Conservation (phyloP, 495 filamentous ascomycete species). For the Aspergillus avenaceus region DNA sequence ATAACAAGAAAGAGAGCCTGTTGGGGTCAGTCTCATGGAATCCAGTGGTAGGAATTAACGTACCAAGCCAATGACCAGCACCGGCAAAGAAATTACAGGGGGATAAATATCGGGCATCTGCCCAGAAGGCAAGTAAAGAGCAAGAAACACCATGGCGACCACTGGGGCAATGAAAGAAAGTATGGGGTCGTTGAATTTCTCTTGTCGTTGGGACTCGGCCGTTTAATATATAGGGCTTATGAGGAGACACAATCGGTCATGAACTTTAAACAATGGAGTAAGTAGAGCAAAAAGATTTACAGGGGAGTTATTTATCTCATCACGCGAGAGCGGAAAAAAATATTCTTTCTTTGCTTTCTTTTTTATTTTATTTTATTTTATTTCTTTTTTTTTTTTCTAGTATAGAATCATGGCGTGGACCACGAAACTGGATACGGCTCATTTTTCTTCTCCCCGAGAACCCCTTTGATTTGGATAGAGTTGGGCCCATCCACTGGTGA, state of each 20-base stretch:
- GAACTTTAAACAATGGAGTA: no score
- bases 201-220: no score
- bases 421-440: no score
- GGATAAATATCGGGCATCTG: slow-evolving; percentile 4
- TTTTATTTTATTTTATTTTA: neutral
- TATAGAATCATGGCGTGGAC: no score
- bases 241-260: no score
- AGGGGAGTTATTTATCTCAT: no score
- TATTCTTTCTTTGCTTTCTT: neutral
- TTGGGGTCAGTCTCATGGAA: neutral
- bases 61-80: slow-evolving; percentile 14
- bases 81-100: slow-evolving; percentile 8
- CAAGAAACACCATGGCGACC: slow-evolving; percentile 11
- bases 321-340: no score
- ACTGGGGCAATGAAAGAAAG: neutral
- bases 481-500: no score
- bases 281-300: no score
- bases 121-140: slow-evolving; percentile 13
- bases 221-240: no score
- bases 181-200: no score
- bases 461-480: no score
- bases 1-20: slow-evolving; percentile 17
- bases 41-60: neutral
- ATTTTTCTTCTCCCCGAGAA: neutral
- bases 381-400: neutral